These are phyloP conservation scores for Aspergillus tanneri DNA, from an alignment of 2,329 filamentous ascomycete species.

Conservation along the genomic window DNA sequence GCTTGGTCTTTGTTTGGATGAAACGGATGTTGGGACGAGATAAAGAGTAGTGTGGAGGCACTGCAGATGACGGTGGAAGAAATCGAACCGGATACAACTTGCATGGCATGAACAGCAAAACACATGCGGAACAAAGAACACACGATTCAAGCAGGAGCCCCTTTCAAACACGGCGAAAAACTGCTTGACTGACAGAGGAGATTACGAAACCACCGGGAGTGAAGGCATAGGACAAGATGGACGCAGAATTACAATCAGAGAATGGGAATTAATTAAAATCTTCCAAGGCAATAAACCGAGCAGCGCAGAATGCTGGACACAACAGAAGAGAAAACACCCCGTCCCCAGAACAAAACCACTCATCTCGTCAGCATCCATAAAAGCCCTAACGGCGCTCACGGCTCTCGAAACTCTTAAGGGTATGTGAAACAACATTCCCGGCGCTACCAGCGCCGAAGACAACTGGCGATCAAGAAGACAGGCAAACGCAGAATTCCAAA, in stretches of 20 bases:
- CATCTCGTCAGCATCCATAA: conserved; percentile 22
- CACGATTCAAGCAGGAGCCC: no score
- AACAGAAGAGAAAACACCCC: conserved; percentile 10
- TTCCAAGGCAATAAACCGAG: conserved; percentile 11
- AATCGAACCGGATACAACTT: no score
- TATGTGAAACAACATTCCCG: conserved; percentile 27
- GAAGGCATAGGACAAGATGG: background rate
- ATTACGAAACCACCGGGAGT: background rate
- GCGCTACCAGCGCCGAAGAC: conserved; percentile 22
- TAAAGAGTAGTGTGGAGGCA: background rate
- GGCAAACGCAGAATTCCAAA: conserved; percentile 20
- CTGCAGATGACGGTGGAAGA: background rate
- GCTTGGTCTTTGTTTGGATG: background rate
- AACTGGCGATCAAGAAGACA: conserved; percentile 21
- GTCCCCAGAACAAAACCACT: conserved; percentile 16
- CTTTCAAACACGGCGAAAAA: no score
- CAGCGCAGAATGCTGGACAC: conserved; percentile 13
- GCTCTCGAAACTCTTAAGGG: conserved; percentile 30
- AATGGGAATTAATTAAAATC: conserved; percentile 9
- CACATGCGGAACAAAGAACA: background rate
- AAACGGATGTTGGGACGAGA: background rate
- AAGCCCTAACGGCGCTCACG: conserved; percentile 13
- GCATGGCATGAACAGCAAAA: no score
- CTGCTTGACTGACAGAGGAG: background rate
- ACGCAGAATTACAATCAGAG: conserved; percentile 17